These are phyloP conservation scores for Poa pratensis DNA, from an alignment of 176 grass and related monocot species.

Conservation along the genomic window DNA sequence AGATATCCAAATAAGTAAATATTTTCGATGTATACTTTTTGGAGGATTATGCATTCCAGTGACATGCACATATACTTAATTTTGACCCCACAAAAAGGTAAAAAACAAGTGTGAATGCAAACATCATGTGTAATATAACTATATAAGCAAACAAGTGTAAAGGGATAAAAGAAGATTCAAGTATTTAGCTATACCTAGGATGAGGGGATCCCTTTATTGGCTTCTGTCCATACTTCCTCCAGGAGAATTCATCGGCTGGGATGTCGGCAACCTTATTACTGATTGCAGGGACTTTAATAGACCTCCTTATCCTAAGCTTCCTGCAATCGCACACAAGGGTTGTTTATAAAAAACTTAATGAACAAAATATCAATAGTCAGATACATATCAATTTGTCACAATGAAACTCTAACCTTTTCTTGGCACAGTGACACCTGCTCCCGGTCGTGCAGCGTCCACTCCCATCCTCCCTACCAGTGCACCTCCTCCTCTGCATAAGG, in stretches of 20 bases:
- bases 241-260: conserved; percentile 89
- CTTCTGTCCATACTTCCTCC: conserved; percentile 98
- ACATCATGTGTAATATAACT: not conserved
- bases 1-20: not conserved
- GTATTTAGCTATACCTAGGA: conserved; percentile 75
- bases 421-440: conserved; percentile 83
- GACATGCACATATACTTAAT: not conserved
- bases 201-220: conserved; percentile 99
- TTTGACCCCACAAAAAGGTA: not conserved
- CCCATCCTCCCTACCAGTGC: conserved; percentile 70
- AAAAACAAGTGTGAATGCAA: not conserved
- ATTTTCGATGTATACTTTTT: conserved; percentile 3
- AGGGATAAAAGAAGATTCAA: not conserved
- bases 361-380: not conserved
- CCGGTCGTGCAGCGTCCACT: conserved; percentile 64
- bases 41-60: conserved; percentile 21
- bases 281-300: conserved; percentile 96
- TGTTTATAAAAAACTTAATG: not conserved
- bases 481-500: conserved; percentile 65
- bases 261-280: conserved; percentile 97
- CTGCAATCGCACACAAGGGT: conserved; percentile 39
- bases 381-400: not conserved
- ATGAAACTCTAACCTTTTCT: conserved; percentile 77
- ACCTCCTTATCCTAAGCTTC: conserved; percentile 88
- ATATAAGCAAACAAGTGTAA: not conserved